Base-by-base conservation (phyloP, 1,284 basidiomycete genomes). In the Puccinia polysora region DNA sequence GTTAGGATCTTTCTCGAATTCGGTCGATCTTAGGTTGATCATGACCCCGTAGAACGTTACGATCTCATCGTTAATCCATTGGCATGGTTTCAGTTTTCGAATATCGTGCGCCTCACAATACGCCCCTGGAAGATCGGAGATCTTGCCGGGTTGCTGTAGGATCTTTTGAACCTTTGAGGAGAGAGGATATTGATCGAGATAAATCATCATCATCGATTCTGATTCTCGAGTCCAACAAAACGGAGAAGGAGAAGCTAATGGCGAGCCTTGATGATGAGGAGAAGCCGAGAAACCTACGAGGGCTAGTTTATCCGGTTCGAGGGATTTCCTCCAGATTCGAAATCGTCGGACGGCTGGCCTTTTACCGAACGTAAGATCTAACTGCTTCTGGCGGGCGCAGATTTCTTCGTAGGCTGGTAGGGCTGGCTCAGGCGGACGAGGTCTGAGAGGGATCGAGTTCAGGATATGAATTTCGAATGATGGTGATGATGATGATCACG, bases 61-160 rank as follows among this genome's bases (percentile, higher is more conserved):
- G 65, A 97, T 83, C 77, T 97, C 94, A 79, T 99, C 96, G 80
- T 98, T 96, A 69, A 98, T 83, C 96, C 96, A 99, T 76, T 86
- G 84, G 0, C 81, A 80, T 0, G 90, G 90, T 59, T 79, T 79
- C 52, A 99, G 80, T 43, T 89, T 85, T 7, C 80, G 77, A 3
- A 99, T 77, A 77, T 97, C 91, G 50, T 81, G 81, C 73, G 87
- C 83, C 4, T 83, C 82, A 25, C 96, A 88, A 76, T 88, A 71
- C 5, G 80, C 81, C n/a, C 81, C 81, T 15, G 76, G 68, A 30
- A 81, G 20, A 14, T 62, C 45, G 18, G 65, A 58, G n/a, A 68
- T 68, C 30, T 58, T 34, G 4, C 65, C 65, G 2, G 38, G 40
- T n/a, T 56, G 52, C 28, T 68, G 36, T 49, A 68, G 25, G 2